Evolutionary conservation across 2,329 filamentous ascomycete genomes (phyloP).

Genomic region (Arthrobotrys iridis): DNA sequence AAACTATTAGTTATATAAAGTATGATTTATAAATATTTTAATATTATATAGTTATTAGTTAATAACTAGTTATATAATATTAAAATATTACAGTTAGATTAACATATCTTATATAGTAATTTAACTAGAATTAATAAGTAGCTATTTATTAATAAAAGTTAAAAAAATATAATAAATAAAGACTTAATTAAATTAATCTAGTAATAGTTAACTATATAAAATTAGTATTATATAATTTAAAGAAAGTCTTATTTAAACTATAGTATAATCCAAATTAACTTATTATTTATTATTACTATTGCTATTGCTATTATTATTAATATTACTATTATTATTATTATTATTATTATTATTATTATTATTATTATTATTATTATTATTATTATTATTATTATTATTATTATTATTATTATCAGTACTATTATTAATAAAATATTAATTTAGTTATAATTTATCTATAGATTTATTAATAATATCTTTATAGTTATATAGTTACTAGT

Average conservation of each 20-base stretch:
- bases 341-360: neutral
- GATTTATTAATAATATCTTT: no score
- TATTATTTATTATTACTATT: neutral
- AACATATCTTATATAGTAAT: neutral
- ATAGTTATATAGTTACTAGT: neutral
- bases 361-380: neutral
- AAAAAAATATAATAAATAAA: no score
- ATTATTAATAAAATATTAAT: neutral
- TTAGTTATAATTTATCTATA: neutral
- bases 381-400: neutral
- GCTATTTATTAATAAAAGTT: no score
- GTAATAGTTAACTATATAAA: neutral
- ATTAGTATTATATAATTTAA: neutral
- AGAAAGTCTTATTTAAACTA: no score
- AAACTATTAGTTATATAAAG: neutral
- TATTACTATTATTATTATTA: neutral
- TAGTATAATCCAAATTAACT: neutral
- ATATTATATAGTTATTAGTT: neutral
- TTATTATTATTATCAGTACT: neutral
- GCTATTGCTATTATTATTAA: neutral
- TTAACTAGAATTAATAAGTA: neutral
- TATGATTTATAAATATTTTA: neutral
- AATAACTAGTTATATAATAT: neutral
- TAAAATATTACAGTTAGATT: neutral
- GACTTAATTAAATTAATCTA: neutral